Conservation (phyloP, 2,329 filamentous ascomycete species). For the Alternaria brassicicola region DNA sequence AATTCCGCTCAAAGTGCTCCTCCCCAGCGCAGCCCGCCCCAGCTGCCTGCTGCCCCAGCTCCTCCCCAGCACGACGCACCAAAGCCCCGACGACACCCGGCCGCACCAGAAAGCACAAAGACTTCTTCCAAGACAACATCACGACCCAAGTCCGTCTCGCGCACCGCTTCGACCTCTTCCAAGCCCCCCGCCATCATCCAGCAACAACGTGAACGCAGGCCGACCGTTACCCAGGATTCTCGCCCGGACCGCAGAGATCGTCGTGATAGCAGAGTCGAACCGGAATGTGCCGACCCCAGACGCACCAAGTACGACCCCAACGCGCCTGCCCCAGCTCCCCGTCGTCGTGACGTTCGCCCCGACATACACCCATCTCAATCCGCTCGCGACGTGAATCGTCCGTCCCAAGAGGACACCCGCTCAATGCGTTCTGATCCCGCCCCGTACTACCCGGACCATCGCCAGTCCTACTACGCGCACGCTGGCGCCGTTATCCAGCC, state of each 20-base stretch:
- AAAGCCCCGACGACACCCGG: constrained; percentile 26
- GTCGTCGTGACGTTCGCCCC: constrained; percentile 15
- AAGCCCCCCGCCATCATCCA: constrained; percentile 20
- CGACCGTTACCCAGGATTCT: constrained; percentile 10
- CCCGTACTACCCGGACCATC: constrained; percentile 27
- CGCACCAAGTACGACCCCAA: constrained; percentile 39
- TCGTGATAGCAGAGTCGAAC: constrained; percentile 19
- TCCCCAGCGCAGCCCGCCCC: constrained; percentile 37
- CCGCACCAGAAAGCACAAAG: constrained; percentile 20
- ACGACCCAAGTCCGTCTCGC: constrained; percentile 31
- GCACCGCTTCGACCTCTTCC: constrained; percentile 34
- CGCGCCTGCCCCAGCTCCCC: constrained; percentile 13
- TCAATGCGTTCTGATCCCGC: constrained; percentile 43
- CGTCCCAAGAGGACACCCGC: constrained; percentile 27
- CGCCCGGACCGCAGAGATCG: constrained; percentile 15
- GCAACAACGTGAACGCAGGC: neutral
- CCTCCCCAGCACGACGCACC: constrained; percentile 25
- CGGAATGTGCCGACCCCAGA: constrained; percentile 44
- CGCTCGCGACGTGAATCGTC: constrained; percentile 36
- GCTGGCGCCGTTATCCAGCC: constrained; percentile 40
- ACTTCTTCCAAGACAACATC: constrained; percentile 24
- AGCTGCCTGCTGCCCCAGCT: constrained; percentile 20
- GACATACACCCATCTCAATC: constrained; percentile 35
- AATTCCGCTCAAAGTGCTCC: constrained; percentile 56
- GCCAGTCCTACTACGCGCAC: constrained; percentile 31